Percentiles rank a stretch among this genome's conserved stretches.
These are phyloP conservation scores for Pelargonium cotyledonis DNA, from an alignment of 441 rosid genomes.

Conservation along the genomic window DNA sequence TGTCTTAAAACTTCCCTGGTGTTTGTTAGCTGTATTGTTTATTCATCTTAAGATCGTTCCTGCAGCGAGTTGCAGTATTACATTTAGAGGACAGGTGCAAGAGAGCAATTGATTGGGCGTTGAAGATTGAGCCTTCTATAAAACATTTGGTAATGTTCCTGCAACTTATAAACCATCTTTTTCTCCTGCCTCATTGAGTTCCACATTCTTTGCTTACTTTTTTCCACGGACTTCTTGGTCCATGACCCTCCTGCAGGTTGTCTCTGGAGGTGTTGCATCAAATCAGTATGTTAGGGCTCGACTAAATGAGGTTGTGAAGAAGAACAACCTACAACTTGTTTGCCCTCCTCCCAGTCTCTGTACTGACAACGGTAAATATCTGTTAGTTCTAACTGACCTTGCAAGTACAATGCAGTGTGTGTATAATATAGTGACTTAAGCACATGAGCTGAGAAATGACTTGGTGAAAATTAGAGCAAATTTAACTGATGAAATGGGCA, in stretches of 20 bases:
- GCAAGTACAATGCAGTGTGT: not conserved
- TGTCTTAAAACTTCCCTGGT: too few relatives aligned
- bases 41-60: not conserved
- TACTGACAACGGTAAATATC: conserved; percentile 71
- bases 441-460: too few relatives aligned
- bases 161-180: not conserved
- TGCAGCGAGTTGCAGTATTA: conserved; percentile 82
- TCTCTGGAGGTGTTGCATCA: conserved; percentile 96
- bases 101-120: conserved; percentile 87
- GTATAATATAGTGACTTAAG: not conserved
- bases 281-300: conserved; percentile 61
- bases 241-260: conserved; percentile 47
- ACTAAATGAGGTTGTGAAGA: conserved; percentile 55
- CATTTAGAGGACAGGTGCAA: conserved; percentile 93
- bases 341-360: conserved; percentile 88
- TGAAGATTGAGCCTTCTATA: conserved; percentile 76
- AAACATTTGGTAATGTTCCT: conserved; percentile 52
- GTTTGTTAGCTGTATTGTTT: too few relatives aligned
- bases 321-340: conserved; percentile 61
- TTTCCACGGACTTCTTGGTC: conserved; percentile 13
- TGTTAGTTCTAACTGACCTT: not conserved
- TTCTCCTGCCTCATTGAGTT: conserved; percentile 3
- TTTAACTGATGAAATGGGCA: too few relatives aligned
- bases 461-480: too few relatives aligned
- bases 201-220: conserved; percentile 7